These are phyloP conservation scores for Pleurotus cornucopiae DNA, from an alignment of 768 basidiomycete genomes.

Conservation along the genomic window DNA sequence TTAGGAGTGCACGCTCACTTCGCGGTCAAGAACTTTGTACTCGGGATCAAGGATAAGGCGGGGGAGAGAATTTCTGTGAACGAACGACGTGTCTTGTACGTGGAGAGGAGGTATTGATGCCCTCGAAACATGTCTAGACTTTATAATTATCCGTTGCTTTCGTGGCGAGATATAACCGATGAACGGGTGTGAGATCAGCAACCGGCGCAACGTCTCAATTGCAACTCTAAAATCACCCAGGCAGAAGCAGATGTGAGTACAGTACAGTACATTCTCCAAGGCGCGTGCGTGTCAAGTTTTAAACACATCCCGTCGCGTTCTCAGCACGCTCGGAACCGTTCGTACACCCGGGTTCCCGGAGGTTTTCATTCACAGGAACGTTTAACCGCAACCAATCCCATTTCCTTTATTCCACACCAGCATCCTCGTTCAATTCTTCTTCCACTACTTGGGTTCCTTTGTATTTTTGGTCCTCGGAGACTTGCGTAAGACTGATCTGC, in stretches of 20 bases:
- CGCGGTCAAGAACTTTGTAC: not conserved
- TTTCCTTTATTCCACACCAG: slow-evolving; percentile 12
- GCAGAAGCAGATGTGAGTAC: slow-evolving; percentile 5
- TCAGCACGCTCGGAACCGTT: not conserved
- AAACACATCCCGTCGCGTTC: not conserved
- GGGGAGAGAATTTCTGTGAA: too few relatives aligned
- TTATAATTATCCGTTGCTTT: slow-evolving; percentile 1
- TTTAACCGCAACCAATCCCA: not conserved
- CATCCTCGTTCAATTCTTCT: slow-evolving; percentile 21
- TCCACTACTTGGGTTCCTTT: slow-evolving; percentile 42
- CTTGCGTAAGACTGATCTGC: slow-evolving; percentile 74
- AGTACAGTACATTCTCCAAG: not conserved
- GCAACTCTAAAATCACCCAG: slow-evolving; percentile 7
- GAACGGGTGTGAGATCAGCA: not conserved
- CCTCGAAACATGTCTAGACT: not conserved
- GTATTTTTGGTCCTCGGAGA: slow-evolving; percentile 81
- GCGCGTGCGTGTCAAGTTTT: not conserved
- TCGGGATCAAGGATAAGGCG: not conserved
- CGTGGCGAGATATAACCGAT: not conserved
- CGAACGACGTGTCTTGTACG: not conserved
- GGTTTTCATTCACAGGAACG: not conserved
- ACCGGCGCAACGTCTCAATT: not conserved
- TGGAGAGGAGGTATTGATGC: slow-evolving; percentile 3
- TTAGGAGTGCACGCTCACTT: not conserved
- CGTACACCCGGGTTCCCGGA: slow-evolving; percentile 1